These are phyloP conservation scores for Trichoderma lentiforme DNA, from an alignment of 2,329 filamentous ascomycete genomes.

Conservation along the genomic window DNA sequence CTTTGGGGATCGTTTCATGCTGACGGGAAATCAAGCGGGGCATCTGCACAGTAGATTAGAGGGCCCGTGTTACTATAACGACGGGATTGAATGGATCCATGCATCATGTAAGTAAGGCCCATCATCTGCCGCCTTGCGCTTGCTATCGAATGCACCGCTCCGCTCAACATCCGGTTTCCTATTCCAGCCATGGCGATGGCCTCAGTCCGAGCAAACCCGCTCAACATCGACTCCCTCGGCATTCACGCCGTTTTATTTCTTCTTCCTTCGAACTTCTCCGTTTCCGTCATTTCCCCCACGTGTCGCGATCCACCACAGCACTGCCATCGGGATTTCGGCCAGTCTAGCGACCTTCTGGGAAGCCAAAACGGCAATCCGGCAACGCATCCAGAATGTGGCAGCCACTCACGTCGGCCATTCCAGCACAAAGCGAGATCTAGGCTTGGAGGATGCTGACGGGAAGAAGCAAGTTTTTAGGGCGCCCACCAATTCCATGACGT, in stretches of 20 bases:
- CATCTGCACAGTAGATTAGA: not conserved
- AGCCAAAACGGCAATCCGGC: slow-evolving; percentile 10
- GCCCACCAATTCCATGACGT: slow-evolving; percentile 15
- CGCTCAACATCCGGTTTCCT: not conserved
- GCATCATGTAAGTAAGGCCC: not conserved
- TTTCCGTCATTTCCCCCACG: not conserved
- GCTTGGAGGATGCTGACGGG: not conserved
- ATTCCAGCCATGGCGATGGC: not conserved
- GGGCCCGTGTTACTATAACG: not conserved
- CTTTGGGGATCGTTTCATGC: not conserved
- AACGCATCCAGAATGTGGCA: not conserved
- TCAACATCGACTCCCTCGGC: not conserved
- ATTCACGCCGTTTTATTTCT: not conserved
- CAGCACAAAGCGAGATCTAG: not conserved
- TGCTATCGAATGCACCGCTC: not conserved
- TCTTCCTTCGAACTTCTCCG: not conserved
- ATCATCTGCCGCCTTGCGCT: not conserved
- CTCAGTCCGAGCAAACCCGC: not conserved
- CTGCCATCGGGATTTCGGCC: slow-evolving; percentile 7
- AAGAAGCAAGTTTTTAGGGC: slow-evolving; percentile 12
- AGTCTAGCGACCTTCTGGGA: slow-evolving; percentile 10
- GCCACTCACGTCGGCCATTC: not conserved
- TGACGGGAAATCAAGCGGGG: not conserved
- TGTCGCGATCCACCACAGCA: not conserved
- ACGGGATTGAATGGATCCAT: not conserved